A percentile compares a stretch with the other conserved stretches of the same genome.
phyloP scores from a whole-genome alignment of 164 flowering plant genomes.

The Houttuynia cordata region DNA sequence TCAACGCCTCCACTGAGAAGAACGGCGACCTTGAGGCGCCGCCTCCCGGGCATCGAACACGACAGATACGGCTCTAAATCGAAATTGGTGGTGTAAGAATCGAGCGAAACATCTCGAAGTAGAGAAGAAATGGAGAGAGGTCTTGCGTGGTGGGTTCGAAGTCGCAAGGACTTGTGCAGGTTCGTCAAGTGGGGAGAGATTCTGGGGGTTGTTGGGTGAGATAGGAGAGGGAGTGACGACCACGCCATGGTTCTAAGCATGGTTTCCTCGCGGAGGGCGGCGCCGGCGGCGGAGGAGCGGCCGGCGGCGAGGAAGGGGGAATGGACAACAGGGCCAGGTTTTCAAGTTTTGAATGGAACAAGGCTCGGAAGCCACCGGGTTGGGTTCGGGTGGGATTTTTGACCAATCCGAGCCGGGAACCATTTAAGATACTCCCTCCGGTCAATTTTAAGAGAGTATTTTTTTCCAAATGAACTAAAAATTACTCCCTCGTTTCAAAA shows the following conservation, averaged over 20 bases:
- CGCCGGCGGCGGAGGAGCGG: background rate
- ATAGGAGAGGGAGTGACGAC: conserved; percentile 13
- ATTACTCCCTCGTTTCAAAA: too few relatives aligned
- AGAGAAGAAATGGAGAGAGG: conserved; percentile 9
- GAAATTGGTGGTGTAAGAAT: conserved; percentile 1
- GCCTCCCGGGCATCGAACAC: conserved; percentile 51
- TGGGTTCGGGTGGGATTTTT: too few relatives aligned
- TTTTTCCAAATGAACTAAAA: too few relatives aligned
- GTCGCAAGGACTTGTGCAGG: background rate
- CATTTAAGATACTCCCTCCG: too few relatives aligned
- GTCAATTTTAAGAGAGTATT: too few relatives aligned
- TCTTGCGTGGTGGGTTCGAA: background rate
- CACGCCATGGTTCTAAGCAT: conserved; percentile 16
- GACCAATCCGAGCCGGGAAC: too few relatives aligned
- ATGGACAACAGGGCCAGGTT: too few relatives aligned
- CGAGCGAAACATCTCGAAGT: background rate
- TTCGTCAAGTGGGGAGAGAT: background rate
- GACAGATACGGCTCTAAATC: conserved; percentile 38
- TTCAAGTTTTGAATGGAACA: too few relatives aligned
- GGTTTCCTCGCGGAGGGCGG: background rate
- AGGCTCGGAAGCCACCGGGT: too few relatives aligned
- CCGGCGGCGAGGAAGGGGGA: conserved; percentile 1
- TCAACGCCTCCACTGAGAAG: conserved; percentile 95
- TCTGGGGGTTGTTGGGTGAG: conserved; percentile 6
- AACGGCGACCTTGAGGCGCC: conserved; percentile 59